phyloP scores from a whole-genome alignment of 2,329 filamentous ascomycete genomes.

The Graphilbum fragrans region DNA sequence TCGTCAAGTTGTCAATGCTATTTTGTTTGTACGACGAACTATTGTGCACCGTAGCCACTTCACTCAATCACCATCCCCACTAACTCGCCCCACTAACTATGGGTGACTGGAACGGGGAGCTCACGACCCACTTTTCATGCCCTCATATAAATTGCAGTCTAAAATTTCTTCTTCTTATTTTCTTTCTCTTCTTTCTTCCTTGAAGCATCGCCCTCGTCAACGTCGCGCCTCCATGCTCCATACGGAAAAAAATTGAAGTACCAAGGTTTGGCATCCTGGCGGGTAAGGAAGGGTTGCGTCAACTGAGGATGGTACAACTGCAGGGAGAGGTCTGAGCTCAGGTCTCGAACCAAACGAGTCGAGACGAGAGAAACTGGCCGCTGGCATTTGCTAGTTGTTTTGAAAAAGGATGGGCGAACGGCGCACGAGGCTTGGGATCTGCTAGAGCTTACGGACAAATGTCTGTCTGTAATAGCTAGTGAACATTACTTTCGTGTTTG shows the following conservation, averaged over 20 bases:
- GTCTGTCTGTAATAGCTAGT: no score
- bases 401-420: neutral
- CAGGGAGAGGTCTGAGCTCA: no score
- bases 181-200: neutral
- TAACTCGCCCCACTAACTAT: neutral
- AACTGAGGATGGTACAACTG: neutral
- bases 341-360: no score
- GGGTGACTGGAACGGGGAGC: no score
- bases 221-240: conserved; percentile 14
- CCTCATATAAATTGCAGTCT: neutral
- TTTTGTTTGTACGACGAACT: no score
- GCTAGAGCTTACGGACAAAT: no score
- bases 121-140: neutral
- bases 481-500: no score
- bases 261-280: no score
- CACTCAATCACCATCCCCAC: no score
- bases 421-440: no score
- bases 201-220: conserved; percentile 13
- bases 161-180: neutral
- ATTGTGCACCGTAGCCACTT: no score
- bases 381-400: neutral
- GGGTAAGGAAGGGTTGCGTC: neutral
- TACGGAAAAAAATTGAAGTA: conserved; percentile 14
- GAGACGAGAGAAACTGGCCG: neutral
- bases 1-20: no score